Base-by-base conservation (phyloP, 2,329 filamentous ascomycete species). In the Macrophomina phaseolina region DNA sequence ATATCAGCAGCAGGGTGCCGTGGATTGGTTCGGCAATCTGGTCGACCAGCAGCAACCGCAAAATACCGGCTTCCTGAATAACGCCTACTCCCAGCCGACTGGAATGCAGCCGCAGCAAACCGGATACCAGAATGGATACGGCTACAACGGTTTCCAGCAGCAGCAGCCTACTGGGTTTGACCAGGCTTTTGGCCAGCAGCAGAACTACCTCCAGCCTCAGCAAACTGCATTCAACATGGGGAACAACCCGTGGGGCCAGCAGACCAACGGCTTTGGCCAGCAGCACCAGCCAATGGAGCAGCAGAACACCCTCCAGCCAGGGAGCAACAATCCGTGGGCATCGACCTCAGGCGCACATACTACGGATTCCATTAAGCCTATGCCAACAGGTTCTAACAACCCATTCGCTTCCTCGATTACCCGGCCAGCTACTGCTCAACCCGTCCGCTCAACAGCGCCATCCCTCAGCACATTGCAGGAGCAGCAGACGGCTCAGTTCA, bases 21-120 rank as follows among this genome's bases (percentile, higher is more conserved):
- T 99, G 18, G 95, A 99, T 80, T 98, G 96, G 88, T 95, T 96
- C 73, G 95, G 94, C 67, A 99, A 99, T 78, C 93, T 94, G 12
- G 90, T 98, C 74, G 92, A 94, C 67, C 89, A 89, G 73, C 72
- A 82, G 60, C 81, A 83, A 70, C 82, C 90, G 71, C 89, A 94
- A 77, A 86, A 83, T 64, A 91, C 89, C 14, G 89, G 88, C 5
- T 90, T 85, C 73, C 79, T 90, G 70, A 89, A 89, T 79, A 89
- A 87, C 72, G 86, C 88, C 68, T 90, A 90, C 74, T 85, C 87
- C 52, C 93, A 97, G 77, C 90, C 88, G 3, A 96, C 93, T 0
- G 93, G 92, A n/a, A 91, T 82, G 70, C 83, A 84, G 68, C 73
- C 74, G 46, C 87, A 90, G 75, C 83, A 84, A 70, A 89, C 89